Conservation (phyloP, 2,329 filamentous ascomycete species). For the Fonsecaea nubica region DNA sequence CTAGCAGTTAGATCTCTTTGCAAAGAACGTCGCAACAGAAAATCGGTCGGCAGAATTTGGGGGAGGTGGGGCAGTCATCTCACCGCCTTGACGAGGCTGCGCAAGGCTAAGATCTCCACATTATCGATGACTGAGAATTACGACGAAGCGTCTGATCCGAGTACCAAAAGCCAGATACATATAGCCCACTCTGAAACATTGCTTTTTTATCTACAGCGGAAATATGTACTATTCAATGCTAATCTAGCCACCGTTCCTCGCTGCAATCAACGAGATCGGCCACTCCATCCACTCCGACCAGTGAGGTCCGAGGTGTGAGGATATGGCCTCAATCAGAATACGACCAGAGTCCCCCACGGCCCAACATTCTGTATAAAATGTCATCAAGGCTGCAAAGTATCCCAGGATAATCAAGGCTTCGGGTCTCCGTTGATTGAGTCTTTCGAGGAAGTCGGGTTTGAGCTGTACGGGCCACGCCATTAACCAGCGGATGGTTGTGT, state of each 20-base stretch:
- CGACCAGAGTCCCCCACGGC: slow-evolving; percentile 43
- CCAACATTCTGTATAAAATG: slow-evolving; percentile 46
- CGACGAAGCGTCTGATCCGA: neutral
- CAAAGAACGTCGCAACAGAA: slow-evolving; percentile 21
- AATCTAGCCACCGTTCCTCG: neutral
- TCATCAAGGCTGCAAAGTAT: slow-evolving; percentile 51
- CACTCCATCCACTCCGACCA: slow-evolving; percentile 43
- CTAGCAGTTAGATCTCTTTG: neutral
- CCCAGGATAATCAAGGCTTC: slow-evolving; percentile 53
- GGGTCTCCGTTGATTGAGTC: slow-evolving; percentile 47
- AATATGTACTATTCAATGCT: neutral
- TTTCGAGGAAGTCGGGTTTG: slow-evolving; percentile 41
- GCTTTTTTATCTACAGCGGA: neutral
- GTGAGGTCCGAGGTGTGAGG: slow-evolving; percentile 37
- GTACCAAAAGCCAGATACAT: neutral
- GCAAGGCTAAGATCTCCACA: neutral
- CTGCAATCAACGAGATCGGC: slow-evolving; percentile 28
- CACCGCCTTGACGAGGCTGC: slow-evolving; percentile 28
- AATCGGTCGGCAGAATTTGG: slow-evolving; percentile 30
- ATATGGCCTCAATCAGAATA: slow-evolving; percentile 41
- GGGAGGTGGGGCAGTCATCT: slow-evolving; percentile 8
- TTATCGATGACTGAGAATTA: neutral
- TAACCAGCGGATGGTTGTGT: slow-evolving; percentile 23
- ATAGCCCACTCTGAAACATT: neutral
- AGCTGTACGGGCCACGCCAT: slow-evolving; percentile 30